These are phyloP conservation scores for Corynascus novoguineensis DNA, from an alignment of 495 filamentous ascomycete genomes.

Conservation along the genomic window DNA sequence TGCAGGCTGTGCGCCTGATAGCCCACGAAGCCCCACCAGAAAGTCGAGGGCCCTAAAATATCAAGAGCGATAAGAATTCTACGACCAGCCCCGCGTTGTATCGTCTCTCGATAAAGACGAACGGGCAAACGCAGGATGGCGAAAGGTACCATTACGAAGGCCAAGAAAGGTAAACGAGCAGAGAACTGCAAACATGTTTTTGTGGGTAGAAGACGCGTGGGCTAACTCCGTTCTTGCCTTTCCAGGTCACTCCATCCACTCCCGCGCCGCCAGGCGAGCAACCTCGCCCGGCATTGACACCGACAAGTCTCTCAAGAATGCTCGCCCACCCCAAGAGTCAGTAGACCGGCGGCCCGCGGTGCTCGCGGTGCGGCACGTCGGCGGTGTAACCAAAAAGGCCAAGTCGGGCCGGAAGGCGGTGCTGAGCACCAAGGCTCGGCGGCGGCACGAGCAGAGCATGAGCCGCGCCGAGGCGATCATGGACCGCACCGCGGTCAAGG, in stretches of 20 bases:
- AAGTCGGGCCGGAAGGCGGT: conserved; percentile 57
- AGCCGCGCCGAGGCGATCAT: conserved; percentile 66
- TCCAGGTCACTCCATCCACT: conserved; percentile 51
- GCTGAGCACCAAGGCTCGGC: conserved; percentile 57
- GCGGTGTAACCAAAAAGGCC: conserved; percentile 59
- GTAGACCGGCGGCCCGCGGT: conserved; percentile 51
- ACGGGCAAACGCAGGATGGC: conserved; percentile 26
- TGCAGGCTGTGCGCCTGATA: not conserved
- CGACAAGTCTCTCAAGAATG: conserved; percentile 67
- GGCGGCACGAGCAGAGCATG: conserved; percentile 63
- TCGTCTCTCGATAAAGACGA: conserved; percentile 4
- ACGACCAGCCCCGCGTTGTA: conserved; percentile 4
- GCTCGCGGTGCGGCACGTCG: conserved; percentile 53
- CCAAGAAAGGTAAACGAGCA: conserved; percentile 33
- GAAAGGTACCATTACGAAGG: conserved; percentile 38
- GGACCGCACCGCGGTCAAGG: conserved; percentile 65
- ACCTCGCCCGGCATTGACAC: conserved; percentile 64
- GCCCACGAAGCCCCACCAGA: not conserved
- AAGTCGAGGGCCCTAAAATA: not conserved
- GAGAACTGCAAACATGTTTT: no score
- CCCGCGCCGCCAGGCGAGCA: conserved; percentile 67
- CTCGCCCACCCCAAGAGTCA: conserved; percentile 50
- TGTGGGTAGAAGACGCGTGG: not conserved
- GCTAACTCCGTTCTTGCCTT: not conserved
- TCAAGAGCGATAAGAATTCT: conserved; percentile 14